phyloP scores from a whole-genome alignment of 371 early-diverging fungal species.

The Mortierella sp. region DNA sequence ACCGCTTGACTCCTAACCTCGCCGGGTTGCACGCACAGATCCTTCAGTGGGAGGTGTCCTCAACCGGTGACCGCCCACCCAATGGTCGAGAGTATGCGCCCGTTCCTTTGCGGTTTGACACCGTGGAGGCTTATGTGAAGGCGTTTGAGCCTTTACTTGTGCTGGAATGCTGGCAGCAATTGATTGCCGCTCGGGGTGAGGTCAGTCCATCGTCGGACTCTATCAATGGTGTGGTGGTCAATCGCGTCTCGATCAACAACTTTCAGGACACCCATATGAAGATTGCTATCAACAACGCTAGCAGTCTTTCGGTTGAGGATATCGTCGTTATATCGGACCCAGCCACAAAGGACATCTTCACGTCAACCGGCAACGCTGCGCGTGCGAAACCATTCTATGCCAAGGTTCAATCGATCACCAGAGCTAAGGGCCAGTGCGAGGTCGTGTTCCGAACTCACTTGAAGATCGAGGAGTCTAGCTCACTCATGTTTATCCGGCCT shows the following conservation, averaged over 20 bases:
- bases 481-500: slow-evolving; percentile 53
- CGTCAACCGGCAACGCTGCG: slow-evolving; percentile 28
- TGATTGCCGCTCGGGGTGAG: slow-evolving; percentile 81
- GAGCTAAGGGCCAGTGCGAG: slow-evolving; percentile 59
- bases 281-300: slow-evolving; percentile 47
- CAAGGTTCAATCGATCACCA: slow-evolving; percentile 66
- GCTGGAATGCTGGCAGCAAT: slow-evolving; percentile 89
- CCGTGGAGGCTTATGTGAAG: slow-evolving; percentile 71
- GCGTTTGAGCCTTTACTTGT: slow-evolving; percentile 88
- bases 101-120: slow-evolving; percentile 73
- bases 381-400: slow-evolving; percentile 66
- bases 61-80: slow-evolving; percentile 64
- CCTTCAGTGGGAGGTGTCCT: slow-evolving; percentile 68
- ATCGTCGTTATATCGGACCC: slow-evolving; percentile 41
- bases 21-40: slow-evolving; percentile 64
- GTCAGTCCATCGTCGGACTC: slow-evolving; percentile 60
- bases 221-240: slow-evolving; percentile 62
- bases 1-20: slow-evolving; percentile 66
- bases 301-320: slow-evolving; percentile 43
- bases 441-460: slow-evolving; percentile 60
- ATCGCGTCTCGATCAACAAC: slow-evolving; percentile 77
- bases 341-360: slow-evolving; percentile 43
- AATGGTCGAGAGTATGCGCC: slow-evolving; percentile 43
- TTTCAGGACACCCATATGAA: slow-evolving; percentile 80
- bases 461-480: slow-evolving; percentile 58